Base-by-base conservation (phyloP, 2,329 filamentous ascomycete genomes). In the Talaromyces marneffei region DNA sequence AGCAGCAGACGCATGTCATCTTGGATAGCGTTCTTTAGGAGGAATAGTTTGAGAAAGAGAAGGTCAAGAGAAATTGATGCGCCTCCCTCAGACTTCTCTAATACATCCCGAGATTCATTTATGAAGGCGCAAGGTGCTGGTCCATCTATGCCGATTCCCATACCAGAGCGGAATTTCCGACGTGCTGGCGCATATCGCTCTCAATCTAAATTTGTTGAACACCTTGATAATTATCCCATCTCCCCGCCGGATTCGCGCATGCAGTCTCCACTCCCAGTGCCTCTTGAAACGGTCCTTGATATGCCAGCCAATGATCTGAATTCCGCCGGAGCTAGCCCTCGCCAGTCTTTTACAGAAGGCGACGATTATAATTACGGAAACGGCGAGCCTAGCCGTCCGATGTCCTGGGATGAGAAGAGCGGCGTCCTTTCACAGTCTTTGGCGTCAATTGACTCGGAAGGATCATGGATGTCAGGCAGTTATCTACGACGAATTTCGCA, bases 391-490 rank as follows among this genome's bases (percentile, higher is more conserved):
- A 68, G 69, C 48, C 69, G 63, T 62, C 73, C 67, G 35, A 75
- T 54, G 66, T 81, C 75, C 23, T 74, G 70, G 66, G 68, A 68
- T 6, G 70, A 69, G 0, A 69, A 83, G 65, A 79, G 77, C 48
- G 72, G 76, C 20, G 75, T 77, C 35, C 66, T 92, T 71, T 91
- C 92, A 31, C 88, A 92, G 73, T 97, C 93, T 0, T 82, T 97
- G 18, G 94, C 92, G 1, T 97, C 92, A 0, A 91, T 97, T 62
- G 94, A 97, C 71, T 97, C 92, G 0, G 94, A 99, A 77, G 94
- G 85, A 4, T 97, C 92, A 0, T 99, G 94, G 94, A 86, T 99
- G 48, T 94, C 92, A 3, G 92, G 93, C 16, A 87, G 87, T 61
- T 80, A 82, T 64, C 73, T 80, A 79, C 80, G 65, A 70, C 79